These are phyloP conservation scores for Trichoderma afroharzianum DNA, from an alignment of 2,329 filamentous ascomycete genomes.

Conservation along the genomic window DNA sequence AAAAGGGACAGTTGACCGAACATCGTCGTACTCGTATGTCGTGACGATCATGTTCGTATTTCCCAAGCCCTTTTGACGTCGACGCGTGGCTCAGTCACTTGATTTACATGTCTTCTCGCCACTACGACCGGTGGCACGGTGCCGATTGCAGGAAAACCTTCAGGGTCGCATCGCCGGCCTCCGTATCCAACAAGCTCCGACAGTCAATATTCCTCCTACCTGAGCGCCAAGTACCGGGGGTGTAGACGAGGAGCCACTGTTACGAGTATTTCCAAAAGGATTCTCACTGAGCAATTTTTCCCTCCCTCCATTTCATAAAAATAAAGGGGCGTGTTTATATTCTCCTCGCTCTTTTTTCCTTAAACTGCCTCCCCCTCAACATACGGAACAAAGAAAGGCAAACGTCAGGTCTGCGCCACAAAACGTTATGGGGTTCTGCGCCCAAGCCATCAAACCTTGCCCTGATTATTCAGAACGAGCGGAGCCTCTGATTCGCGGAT, in stretches of 20 bases:
- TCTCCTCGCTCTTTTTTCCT: neutral
- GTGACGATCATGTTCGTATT: conserved; percentile 12
- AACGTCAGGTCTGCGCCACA: conserved; percentile 8
- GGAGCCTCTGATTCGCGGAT: neutral
- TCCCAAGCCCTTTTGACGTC: neutral
- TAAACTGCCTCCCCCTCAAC: neutral
- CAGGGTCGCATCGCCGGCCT: neutral
- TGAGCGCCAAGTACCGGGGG: neutral
- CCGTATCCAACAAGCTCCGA: neutral
- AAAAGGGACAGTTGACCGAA: neutral
- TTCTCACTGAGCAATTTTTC: neutral
- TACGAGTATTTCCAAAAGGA: neutral
- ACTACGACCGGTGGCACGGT: neutral
- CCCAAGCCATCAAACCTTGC: conserved; percentile 9
- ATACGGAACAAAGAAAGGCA: neutral
- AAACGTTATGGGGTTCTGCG: neutral
- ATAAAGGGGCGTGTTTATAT: neutral
- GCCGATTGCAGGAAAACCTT: neutral
- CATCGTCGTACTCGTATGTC: neutral
- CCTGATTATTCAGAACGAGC: neutral
- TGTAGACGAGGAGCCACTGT: neutral
- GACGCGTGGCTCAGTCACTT: conserved; percentile 15
- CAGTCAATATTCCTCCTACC: neutral
- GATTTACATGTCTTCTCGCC: neutral
- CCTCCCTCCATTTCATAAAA: neutral